Evolutionary conservation across 2,329 filamentous ascomycete genomes (phyloP).

Genomic region (Nannizziopsis barbatae): DNA sequence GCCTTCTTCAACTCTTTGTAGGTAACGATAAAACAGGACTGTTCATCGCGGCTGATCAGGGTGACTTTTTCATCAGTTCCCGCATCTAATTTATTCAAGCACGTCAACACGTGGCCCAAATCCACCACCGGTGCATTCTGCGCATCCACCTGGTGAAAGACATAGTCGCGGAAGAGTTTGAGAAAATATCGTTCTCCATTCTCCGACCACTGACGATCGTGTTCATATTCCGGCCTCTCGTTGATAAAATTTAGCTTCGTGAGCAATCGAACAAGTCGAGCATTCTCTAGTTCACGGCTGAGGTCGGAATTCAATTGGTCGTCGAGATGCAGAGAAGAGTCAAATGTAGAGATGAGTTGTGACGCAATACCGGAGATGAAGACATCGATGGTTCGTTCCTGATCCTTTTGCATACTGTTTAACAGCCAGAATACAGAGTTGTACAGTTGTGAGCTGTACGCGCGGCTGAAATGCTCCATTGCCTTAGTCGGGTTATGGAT

Average conservation of each 20-base stretch:
- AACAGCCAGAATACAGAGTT: constrained; percentile 76
- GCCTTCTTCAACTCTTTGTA: constrained; percentile 75
- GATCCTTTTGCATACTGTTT: constrained; percentile 48
- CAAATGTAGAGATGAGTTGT: constrained; percentile 63
- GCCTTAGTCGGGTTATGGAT: constrained; percentile 55
- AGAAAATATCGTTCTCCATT: constrained; percentile 85
- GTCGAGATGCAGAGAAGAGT: constrained; percentile 65
- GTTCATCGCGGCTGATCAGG: constrained; percentile 78
- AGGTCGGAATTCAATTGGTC: constrained; percentile 65
- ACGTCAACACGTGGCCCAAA: constrained; percentile 74
- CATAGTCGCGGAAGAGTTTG: constrained; percentile 91
- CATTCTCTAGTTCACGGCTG: constrained; percentile 77
- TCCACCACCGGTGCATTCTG: constrained; percentile 75
- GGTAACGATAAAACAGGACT: constrained; percentile 75
- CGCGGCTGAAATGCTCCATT: constrained; percentile 64
- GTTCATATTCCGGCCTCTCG: constrained; percentile 75
- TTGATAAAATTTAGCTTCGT: constrained; percentile 81
- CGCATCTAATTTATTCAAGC: constrained; percentile 84
- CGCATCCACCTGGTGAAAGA: constrained; percentile 89
- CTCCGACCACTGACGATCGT: constrained; percentile 73
- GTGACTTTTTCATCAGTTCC: constrained; percentile 77
- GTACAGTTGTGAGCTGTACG: constrained; percentile 66
- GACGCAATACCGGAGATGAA: constrained; percentile 68
- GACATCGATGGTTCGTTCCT: constrained; percentile 61
- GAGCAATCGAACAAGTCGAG: constrained; percentile 64